These are phyloP conservation scores for Microthyrium microscopicum DNA, from an alignment of 2,329 filamentous ascomycete genomes.

Conservation along the genomic window DNA sequence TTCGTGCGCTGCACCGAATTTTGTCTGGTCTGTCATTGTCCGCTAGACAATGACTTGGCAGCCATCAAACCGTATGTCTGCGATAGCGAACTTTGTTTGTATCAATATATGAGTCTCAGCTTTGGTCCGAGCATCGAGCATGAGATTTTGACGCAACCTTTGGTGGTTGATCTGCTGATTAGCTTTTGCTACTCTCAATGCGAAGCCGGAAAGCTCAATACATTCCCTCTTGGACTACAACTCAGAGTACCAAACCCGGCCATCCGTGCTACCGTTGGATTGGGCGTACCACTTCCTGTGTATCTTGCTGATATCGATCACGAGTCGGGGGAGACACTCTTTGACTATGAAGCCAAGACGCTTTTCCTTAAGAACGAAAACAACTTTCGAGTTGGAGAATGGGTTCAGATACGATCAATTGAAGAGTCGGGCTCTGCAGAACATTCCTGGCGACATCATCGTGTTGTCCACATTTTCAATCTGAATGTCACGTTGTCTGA, in stretches of 20 bases:
- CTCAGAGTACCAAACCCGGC: conserved; percentile 4
- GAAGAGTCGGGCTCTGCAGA: neutral
- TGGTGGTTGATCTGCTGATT: conserved; percentile 69
- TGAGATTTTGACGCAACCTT: conserved; percentile 62
- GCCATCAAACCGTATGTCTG: conserved; percentile 65
- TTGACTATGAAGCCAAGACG: neutral
- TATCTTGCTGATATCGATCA: neutral
- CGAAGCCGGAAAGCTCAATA: conserved; percentile 1
- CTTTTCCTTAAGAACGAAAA: neutral
- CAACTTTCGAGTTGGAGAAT: neutral
- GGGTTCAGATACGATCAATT: neutral
- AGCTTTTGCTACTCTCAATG: conserved; percentile 53
- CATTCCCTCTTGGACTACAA: conserved; percentile 5
- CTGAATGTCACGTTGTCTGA: no score
- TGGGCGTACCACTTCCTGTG: neutral
- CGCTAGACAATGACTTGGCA: conserved; percentile 45
- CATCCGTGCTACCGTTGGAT: neutral
- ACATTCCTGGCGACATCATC: no score
- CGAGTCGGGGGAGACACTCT: neutral
- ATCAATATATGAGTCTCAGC: conserved; percentile 75
- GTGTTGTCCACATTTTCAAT: no score
- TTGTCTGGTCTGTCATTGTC: conserved; percentile 69
- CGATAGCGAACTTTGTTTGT: conserved; percentile 56
- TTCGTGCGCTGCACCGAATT: conserved; percentile 71
- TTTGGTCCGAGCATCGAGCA: conserved; percentile 75